Conservation (phyloP, 352 stramenopile genomes). For the Phytophthora chlamydospora region DNA sequence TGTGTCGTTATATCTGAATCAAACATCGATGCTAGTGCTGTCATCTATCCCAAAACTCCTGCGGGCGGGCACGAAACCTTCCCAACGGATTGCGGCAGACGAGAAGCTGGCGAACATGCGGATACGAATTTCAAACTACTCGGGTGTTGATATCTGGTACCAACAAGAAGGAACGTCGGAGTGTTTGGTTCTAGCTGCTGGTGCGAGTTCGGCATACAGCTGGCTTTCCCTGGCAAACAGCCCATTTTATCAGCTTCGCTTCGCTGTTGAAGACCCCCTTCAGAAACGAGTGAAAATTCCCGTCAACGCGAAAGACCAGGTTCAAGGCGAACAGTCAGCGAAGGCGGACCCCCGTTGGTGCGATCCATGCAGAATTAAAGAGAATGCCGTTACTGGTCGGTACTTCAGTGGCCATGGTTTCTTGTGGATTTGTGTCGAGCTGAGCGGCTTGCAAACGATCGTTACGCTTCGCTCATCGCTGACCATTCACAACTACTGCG, state of each 20-base stretch:
- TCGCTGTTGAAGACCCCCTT: constrained; percentile 44
- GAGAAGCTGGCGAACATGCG: constrained; percentile 62
- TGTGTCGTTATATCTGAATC: constrained; percentile 65
- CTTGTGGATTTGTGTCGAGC: constrained; percentile 71
- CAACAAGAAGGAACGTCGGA: constrained; percentile 71
- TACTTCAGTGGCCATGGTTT: constrained; percentile 61
- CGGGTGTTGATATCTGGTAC: constrained; percentile 57
- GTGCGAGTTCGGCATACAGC: constrained; percentile 58
- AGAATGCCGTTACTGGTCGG: constrained; percentile 60
- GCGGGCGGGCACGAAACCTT: constrained; percentile 8
- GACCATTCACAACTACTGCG: constrained; percentile 50
- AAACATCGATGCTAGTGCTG: constrained; percentile 73
- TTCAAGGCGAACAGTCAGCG: neutral
- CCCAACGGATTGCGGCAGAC: neutral
- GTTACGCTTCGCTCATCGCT: constrained; percentile 64
- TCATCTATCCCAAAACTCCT: constrained; percentile 62
- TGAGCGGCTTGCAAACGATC: constrained; percentile 57
- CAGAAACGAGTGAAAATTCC: constrained; percentile 1
- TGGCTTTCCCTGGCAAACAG: constrained; percentile 63
- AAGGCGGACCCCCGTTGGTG: constrained; percentile 48
- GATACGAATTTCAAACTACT: constrained; percentile 58
- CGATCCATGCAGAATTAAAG: constrained; percentile 70
- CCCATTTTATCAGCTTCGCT: constrained; percentile 62
- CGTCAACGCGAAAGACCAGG: constrained; percentile 1
- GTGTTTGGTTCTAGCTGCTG: constrained; percentile 42